These are phyloP conservation scores for Alternaria viburni DNA, from an alignment of 2,329 filamentous ascomycete genomes.

Conservation along the genomic window DNA sequence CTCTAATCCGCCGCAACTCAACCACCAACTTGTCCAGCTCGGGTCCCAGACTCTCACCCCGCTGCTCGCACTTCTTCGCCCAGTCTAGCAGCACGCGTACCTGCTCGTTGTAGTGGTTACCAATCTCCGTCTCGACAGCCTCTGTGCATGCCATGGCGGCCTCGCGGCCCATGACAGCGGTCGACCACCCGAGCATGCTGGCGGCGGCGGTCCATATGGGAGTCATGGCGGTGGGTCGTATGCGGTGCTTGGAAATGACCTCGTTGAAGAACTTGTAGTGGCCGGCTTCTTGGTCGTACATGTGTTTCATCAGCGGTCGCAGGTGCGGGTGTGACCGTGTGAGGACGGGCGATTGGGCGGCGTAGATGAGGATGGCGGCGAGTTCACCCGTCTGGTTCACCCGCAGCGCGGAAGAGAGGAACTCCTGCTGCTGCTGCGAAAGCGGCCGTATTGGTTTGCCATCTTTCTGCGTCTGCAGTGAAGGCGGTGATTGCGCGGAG, in stretches of 20 bases:
- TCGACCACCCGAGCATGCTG: slow-evolving; percentile 84
- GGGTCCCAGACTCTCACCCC: slow-evolving; percentile 79
- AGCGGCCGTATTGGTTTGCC: slow-evolving; percentile 34
- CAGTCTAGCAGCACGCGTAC: slow-evolving; percentile 82
- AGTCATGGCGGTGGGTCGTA: slow-evolving; percentile 91
- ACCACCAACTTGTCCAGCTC: slow-evolving; percentile 76
- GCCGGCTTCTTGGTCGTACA: slow-evolving; percentile 94
- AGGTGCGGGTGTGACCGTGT: slow-evolving; percentile 83
- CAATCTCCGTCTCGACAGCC: slow-evolving; percentile 97
- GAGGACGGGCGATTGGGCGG: slow-evolving; percentile 82
- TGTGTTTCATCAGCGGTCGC: slow-evolving; percentile 90
- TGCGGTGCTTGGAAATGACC: slow-evolving; percentile 81
- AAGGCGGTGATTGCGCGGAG: not conserved
- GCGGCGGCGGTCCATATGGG: slow-evolving; percentile 86
- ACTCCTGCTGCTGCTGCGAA: slow-evolving; percentile 39
- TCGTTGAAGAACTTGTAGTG: slow-evolving; percentile 87
- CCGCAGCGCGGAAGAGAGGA: slow-evolving; percentile 65
- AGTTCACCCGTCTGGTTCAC: slow-evolving; percentile 98
- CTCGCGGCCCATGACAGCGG: slow-evolving; percentile 85
- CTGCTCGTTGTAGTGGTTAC: slow-evolving; percentile 92
- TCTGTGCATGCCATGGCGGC: slow-evolving; percentile 99
- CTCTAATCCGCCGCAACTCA: slow-evolving; percentile 81
- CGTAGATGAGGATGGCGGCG: slow-evolving; percentile 95
- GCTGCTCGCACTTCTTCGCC: slow-evolving; percentile 74
- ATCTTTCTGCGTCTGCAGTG: slow-evolving; percentile 12